Conservation (phyloP, 139 green algal genomes). For the Deuterostichococcus epilithicus region DNA sequence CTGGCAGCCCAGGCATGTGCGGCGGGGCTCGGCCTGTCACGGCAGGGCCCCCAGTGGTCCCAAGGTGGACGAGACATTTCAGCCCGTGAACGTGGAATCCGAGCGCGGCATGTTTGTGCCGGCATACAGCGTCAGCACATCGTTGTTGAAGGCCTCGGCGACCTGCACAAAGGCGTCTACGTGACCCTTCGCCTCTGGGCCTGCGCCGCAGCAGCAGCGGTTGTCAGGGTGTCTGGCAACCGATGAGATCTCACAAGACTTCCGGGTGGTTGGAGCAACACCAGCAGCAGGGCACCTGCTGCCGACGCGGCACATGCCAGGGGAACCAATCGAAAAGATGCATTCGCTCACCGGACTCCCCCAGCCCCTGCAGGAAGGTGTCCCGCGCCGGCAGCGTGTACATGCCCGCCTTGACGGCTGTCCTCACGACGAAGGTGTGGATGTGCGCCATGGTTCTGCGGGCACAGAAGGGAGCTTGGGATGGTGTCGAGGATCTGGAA, state of each 20-base stretch:
- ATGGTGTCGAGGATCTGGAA: not conserved
- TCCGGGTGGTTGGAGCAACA: not conserved
- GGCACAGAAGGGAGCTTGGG: not conserved
- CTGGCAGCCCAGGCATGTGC: no score
- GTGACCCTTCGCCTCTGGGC: slow-evolving; percentile 30
- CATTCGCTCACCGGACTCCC: slow-evolving; percentile 36
- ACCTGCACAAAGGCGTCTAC: slow-evolving; percentile 26
- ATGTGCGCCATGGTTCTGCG: slow-evolving; percentile 41
- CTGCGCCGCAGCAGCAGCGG: slow-evolving; percentile 4
- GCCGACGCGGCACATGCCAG: not conserved
- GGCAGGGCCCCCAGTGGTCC: no score
- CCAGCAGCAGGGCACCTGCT: not conserved
- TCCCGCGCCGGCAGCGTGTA: slow-evolving; percentile 51
- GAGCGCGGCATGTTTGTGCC: slow-evolving; percentile 44
- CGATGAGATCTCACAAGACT: not conserved
- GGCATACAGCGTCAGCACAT: slow-evolving; percentile 29
- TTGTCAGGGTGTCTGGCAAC: not conserved
- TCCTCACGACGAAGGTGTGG: slow-evolving; percentile 52
- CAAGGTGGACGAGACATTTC: no score
- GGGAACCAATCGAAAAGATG: not conserved
- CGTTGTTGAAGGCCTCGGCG: slow-evolving; percentile 22
- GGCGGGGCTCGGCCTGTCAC: no score
- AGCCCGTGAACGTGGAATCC: slow-evolving; percentile 22
- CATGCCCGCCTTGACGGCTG: slow-evolving; percentile 57
- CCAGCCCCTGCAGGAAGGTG: slow-evolving; percentile 49